Evolutionary conservation across 2,329 filamentous ascomycete species (phyloP), one percentile per base, ranked within the genome.

Genomic region (Aspergillus hiratsukae): DNA sequence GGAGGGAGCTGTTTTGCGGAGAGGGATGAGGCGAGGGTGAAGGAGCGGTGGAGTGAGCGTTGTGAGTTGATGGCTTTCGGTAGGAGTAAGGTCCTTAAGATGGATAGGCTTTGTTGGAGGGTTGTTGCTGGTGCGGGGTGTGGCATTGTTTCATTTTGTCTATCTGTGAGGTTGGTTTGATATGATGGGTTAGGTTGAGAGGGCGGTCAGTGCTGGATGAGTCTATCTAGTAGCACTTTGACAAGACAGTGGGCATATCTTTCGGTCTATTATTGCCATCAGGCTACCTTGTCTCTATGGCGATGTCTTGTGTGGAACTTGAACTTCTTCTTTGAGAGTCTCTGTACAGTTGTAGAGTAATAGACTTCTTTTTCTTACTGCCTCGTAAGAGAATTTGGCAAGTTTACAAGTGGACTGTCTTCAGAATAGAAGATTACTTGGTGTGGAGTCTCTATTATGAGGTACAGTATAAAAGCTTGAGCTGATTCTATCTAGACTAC

Each of bases 1-100:
- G 91, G 87, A 1, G 93, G 92, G 68, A 95, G 79, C 53, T 83
- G 82, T 69, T 88, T 89, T 19, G 73, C 72, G 43, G 60, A 50
- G 21, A 62, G 54, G 21, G 29, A 35, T 6, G 61, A 53, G 17
- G 66, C 60, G 31, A 63, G 59, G 21, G 67, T 68, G 55, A 74
- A 69, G 43, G 58, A 25, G 29, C 66, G 51, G 51, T 43, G 25
- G 53, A 37, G 21, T 31, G 51, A 31, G 41, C 43, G 40, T 31
- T 41, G 31, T 53, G 48, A 49, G 43, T 48, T 50, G 23, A 48
- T 35, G 31, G 31, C 31, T 17, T 8, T n/a, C 5, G 14, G 31
- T 37, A 37, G 7, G 14, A 37, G 31, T n/a, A 25, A 23, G 21
- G 29, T 43, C 23, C 21, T 46, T 27, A 23, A 10, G 21, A 14